Conservation (phyloP, 495 filamentous ascomycete species). For the Patellaria atrata region DNA sequence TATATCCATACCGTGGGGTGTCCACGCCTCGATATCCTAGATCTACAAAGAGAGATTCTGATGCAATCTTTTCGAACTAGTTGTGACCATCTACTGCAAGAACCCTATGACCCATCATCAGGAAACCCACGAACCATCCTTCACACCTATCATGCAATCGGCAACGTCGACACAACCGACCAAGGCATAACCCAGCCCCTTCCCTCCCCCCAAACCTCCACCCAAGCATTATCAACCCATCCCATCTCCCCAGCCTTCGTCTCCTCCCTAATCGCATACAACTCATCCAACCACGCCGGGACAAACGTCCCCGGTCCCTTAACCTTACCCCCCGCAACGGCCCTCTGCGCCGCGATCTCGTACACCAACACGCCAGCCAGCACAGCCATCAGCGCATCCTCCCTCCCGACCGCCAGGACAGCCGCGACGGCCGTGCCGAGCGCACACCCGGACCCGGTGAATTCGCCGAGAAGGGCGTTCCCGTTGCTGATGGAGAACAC, state of each 20-base stretch:
- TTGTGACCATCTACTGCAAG: too few species aligned
- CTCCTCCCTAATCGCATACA: conserved; percentile 27
- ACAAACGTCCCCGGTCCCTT: conserved; percentile 80
- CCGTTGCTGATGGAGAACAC: conserved; percentile 63
- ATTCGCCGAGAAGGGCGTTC: conserved; percentile 56
- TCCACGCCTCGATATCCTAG: too few species aligned
- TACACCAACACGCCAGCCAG: conserved; percentile 62
- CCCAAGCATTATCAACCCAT: conserved; percentile 36
- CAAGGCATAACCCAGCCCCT: too few species aligned
- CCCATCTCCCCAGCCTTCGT: conserved; percentile 36
- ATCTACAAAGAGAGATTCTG: too few species aligned
- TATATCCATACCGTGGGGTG: too few species aligned
- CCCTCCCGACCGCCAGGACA: conserved; percentile 44
- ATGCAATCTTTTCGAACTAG: too few species aligned
- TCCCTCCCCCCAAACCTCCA: too few species aligned
- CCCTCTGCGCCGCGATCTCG: conserved; percentile 74
- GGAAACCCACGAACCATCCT: too few species aligned
- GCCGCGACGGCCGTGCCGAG: conserved; percentile 71
- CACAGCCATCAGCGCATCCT: conserved; percentile 52
- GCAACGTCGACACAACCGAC: too few species aligned
- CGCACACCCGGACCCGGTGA: conserved; percentile 82
- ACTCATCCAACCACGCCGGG: conserved; percentile 67
- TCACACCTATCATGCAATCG: too few species aligned
- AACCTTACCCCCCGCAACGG: conserved; percentile 45
- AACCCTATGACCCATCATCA: too few species aligned